Base-by-base conservation (phyloP, 352 stramenopile genomes). In the Phytophthora agathidicida region DNA sequence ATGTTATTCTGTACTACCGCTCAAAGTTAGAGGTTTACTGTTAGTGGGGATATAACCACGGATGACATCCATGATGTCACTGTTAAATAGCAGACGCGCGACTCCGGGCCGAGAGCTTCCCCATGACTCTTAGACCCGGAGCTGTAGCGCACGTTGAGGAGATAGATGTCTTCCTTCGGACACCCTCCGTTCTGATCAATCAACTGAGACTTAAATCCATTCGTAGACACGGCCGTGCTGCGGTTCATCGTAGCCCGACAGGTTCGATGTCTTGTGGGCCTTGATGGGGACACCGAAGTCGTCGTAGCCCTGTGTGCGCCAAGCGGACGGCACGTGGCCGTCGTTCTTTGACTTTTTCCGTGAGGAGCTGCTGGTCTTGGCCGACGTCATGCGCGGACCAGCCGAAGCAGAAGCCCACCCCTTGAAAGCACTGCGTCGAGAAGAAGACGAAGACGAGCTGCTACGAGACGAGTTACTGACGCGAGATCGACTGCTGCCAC, bases 21-120 rank as follows among this genome's bases (percentile, higher is more conserved):
- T n/a, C 4, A 31, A 49, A 61, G 49, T 42, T 48, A n/a, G n/a
- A n/a, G n/a, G n/a, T n/a, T n/a, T n/a, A n/a, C n/a, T n/a, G n/a
- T n/a, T 47, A 44, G 28, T 61, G 50, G 42, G 35, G 35, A 37
- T 49, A 65, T 55, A 68, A n/a, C 46, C 41, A 60, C 47, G 31
- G 47, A 32, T 65, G 46, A 65, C 48, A 65, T 51, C 51, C 37
- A 22, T 20, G 11, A 56, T 68, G 57, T 55, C 52, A 52, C n/a
- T 35, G 36, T 75, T 75, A 75, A 75, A 75, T 75, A 75, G 52
- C 66, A 75, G 50, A 63, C 37, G 55, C 60, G 47, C 26, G 45
- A 48, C 38, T 56, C 17, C 19, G 13, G 20, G 33, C 19, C 20
- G 31, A 55, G 36, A 57, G 56, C 37, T 67, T 59, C 57, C 49